Evolutionary conservation across 495 filamentous ascomycete genomes (phyloP).

Genomic region (Astrocystis sublimbata): DNA sequence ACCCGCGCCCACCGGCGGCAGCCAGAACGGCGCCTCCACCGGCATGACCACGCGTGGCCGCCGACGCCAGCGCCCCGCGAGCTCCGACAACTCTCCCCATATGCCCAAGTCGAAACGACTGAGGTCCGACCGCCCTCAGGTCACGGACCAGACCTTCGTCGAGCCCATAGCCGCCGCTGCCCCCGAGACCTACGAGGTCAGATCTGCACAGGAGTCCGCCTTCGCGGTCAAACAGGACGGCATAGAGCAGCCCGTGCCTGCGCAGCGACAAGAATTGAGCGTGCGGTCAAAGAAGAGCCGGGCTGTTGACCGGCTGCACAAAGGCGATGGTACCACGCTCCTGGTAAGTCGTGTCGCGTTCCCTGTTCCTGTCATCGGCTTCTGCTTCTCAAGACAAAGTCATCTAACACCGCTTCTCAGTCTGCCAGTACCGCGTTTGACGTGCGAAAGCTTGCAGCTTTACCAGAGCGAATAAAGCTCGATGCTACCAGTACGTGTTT

Average conservation of each 20-base stretch:
- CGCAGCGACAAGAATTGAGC: conserved; percentile 54
- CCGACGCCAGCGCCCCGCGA: conserved; percentile 65
- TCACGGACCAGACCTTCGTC: conserved; percentile 56
- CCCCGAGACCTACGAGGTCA: conserved; percentile 51
- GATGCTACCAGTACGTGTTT: conserved; percentile 57
- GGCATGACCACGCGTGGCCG: conserved; percentile 60
- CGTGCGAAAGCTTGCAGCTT: conserved; percentile 78
- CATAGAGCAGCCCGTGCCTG: conserved; percentile 40
- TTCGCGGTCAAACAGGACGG: conserved; percentile 46
- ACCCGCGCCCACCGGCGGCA: conserved; percentile 48
- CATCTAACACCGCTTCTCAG: conserved; percentile 46
- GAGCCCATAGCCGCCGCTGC: conserved; percentile 43
- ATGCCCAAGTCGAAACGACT: conserved; percentile 73
- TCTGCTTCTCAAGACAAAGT: background rate
- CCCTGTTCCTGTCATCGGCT: background rate
- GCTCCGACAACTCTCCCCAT: conserved; percentile 62
- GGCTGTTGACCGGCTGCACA: conserved; percentile 53
- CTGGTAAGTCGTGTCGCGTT: conserved; percentile 55
- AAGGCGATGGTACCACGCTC: conserved; percentile 62
- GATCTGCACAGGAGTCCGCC: conserved; percentile 44
- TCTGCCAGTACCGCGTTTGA: conserved; percentile 84
- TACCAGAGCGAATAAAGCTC: conserved; percentile 71
- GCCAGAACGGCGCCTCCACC: conserved; percentile 37
- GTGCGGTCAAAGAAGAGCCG: conserved; percentile 62
- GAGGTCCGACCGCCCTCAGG: conserved; percentile 49